phyloP scores from a whole-genome alignment of 202 grass and related monocot species.

The Schoenoplectus triqueter region DNA sequence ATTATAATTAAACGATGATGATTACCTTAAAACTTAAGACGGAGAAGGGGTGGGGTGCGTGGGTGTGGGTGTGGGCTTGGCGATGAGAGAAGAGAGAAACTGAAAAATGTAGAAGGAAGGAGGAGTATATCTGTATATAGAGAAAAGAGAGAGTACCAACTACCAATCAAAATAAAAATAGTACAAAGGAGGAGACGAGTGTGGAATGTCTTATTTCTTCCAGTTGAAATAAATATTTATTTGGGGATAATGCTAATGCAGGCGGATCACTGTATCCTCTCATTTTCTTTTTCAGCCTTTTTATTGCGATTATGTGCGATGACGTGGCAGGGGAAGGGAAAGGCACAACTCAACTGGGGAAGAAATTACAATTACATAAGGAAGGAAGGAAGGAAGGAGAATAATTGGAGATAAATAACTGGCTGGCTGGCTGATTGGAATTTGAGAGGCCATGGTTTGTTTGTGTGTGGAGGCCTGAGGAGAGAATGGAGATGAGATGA shows the following conservation, averaged over 20 bases:
- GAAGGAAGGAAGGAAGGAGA: background rate
- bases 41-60: background rate
- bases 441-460: constrained; percentile 16
- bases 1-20: background rate
- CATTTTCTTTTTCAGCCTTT: background rate
- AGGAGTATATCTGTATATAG: background rate
- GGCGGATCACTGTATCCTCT: constrained; percentile 37
- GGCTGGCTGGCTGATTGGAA: background rate
- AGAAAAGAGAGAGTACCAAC: background rate
- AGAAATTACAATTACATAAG: too few species aligned
- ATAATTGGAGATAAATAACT: constrained; percentile 10
- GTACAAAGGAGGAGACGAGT: background rate
- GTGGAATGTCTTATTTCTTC: constrained; percentile 14
- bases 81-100: background rate
- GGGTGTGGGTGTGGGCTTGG: background rate
- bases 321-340: too few species aligned
- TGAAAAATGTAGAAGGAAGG: background rate
- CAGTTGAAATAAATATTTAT: background rate
- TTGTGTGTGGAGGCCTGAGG: background rate
- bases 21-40: constrained; percentile 11
- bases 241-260: constrained; percentile 38
- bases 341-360: too few species aligned
- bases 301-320: constrained; percentile 1
- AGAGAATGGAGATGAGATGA: constrained; percentile 30
- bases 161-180: background rate